phyloP scores from a whole-genome alignment of 192 early-diverging fungal genomes.

The Phycomyces nitens region DNA sequence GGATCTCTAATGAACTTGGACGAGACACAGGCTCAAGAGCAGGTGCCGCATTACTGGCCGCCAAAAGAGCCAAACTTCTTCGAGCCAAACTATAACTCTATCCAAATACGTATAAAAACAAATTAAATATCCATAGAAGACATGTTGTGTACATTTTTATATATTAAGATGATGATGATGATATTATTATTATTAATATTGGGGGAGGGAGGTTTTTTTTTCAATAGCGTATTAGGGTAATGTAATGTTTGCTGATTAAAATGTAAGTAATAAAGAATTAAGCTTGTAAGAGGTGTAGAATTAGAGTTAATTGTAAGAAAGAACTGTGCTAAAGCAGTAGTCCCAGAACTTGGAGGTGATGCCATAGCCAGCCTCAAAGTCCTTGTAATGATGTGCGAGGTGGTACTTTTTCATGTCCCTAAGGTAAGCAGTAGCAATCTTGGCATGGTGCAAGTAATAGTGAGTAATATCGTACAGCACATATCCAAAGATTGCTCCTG shows the following conservation, averaged over 20 bases:
- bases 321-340: conserved; percentile 63
- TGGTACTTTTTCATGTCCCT: conserved; percentile 89
- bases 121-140: too few relatives aligned
- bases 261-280: too few relatives aligned
- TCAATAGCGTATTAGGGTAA: too few relatives aligned
- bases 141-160: too few relatives aligned
- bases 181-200: too few relatives aligned
- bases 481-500: conserved; percentile 76
- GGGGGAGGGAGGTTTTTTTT: too few relatives aligned
- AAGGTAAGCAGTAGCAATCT: conserved; percentile 64
- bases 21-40: conserved; percentile 61
- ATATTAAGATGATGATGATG: too few relatives aligned
- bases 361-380: conserved; percentile 80
- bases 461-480: conserved; percentile 88
- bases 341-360: conserved; percentile 91
- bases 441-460: conserved; percentile 91
- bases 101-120: neutral
- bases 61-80: neutral
- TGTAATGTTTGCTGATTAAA: too few relatives aligned
- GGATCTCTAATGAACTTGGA: conserved; percentile 80
- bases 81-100: neutral
- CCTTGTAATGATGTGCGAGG: conserved; percentile 90
- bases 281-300: too few relatives aligned
- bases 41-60: conserved; percentile 41
- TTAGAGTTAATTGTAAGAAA: conserved; percentile 34